Evolutionary conservation across 306 rosid genomes (phyloP).

Genomic region (Cajanus cajan): DNA sequence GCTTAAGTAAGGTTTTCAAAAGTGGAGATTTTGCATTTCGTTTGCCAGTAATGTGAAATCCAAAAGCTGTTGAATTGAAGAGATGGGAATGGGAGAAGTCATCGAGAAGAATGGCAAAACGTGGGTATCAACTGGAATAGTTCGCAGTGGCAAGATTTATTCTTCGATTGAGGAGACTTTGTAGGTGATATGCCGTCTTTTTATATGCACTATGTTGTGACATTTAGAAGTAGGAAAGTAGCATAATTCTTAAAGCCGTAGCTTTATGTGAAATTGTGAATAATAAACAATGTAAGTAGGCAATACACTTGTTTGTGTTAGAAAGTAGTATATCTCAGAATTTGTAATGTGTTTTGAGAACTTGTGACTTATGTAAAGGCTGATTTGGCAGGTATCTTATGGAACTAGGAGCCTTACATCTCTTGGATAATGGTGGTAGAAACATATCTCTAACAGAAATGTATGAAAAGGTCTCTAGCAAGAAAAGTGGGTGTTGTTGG

Average conservation of each 20-base stretch:
- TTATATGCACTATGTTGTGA: not conserved
- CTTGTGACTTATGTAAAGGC: slow-evolving; percentile 15
- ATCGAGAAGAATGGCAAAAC: slow-evolving; percentile 59
- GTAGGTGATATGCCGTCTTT: slow-evolving; percentile 52
- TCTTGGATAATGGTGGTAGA: slow-evolving; percentile 43
- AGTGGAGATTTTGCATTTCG: not conserved
- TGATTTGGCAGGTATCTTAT: slow-evolving; percentile 60
- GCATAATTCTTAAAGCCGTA: not conserved
- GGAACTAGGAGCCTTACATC: slow-evolving; percentile 66
- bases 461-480: slow-evolving; percentile 43
- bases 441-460: slow-evolving; percentile 54
- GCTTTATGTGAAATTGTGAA: not conserved
- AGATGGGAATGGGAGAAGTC: slow-evolving; percentile 67
- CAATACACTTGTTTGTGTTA: not conserved
- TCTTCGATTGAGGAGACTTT: slow-evolving; percentile 73
- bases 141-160: slow-evolving; percentile 53
- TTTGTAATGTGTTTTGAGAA: slow-evolving; percentile 5
- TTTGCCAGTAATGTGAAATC: slow-evolving; percentile 49
- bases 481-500: slow-evolving; percentile 56
- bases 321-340: not conserved
- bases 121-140: slow-evolving; percentile 74
- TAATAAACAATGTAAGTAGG: not conserved
- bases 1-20: not conserved
- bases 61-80: slow-evolving; percentile 56
- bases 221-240: not conserved